Conservation (phyloP, 2,329 filamentous ascomycete species). For the Penicillium sp. region DNA sequence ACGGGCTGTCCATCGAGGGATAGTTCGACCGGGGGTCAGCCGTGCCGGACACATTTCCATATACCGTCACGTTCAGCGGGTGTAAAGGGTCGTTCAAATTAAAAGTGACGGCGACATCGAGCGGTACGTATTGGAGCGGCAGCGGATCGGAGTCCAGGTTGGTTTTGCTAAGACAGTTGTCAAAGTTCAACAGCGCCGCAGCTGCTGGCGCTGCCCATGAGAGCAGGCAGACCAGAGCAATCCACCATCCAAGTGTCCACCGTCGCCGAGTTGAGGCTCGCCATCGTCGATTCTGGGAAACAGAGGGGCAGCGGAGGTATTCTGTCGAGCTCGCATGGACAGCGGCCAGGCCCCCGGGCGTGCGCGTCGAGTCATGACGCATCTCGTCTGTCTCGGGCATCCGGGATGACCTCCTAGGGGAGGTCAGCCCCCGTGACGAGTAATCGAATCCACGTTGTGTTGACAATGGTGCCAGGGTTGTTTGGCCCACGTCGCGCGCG, state of each 20-base stretch:
- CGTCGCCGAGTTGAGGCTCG: constrained; percentile 20
- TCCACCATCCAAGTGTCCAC: constrained; percentile 15
- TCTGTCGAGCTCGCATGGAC: background rate
- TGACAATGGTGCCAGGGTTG: constrained; percentile 16
- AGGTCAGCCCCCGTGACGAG: constrained; percentile 40
- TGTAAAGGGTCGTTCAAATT: constrained; percentile 60
- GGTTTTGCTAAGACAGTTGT: constrained; percentile 72
- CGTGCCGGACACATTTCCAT: constrained; percentile 85
- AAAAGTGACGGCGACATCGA: constrained; percentile 72
- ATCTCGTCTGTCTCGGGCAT: constrained; percentile 31
- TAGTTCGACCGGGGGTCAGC: constrained; percentile 50
- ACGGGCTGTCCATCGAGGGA: constrained; percentile 58
- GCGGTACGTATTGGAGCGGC: constrained; percentile 75
- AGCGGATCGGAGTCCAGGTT: constrained; percentile 59
- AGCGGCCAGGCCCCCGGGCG: constrained; percentile 3
- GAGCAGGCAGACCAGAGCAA: constrained; percentile 24
- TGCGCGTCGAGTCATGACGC: constrained; percentile 27
- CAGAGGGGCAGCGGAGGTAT: background rate
- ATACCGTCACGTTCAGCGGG: constrained; percentile 73
- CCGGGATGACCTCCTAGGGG: constrained; percentile 41
- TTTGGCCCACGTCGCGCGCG: constrained; percentile 3
- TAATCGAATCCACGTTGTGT: constrained; percentile 39
- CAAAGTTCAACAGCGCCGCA: constrained; percentile 71
- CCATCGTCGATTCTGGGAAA: constrained; percentile 12
- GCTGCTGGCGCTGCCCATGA: constrained; percentile 42